These are phyloP conservation scores for Naegleria lovaniensis DNA, from an alignment of 208 protist genomes.

Conservation along the genomic window DNA sequence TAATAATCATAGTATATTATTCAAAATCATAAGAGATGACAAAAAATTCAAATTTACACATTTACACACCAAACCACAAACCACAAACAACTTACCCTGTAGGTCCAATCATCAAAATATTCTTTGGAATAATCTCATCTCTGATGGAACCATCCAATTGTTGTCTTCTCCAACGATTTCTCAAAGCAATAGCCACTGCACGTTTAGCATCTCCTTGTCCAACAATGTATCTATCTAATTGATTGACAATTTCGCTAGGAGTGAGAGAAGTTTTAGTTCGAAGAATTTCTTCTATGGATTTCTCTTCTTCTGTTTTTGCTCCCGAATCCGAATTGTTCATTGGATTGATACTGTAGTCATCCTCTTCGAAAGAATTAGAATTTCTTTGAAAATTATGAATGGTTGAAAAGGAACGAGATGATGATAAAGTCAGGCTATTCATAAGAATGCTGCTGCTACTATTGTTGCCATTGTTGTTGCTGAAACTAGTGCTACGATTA, in stretches of 20 bases:
- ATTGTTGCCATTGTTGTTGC: no score
- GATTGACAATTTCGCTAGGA: slow-evolving; percentile 75
- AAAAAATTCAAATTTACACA: no score
- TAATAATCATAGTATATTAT: no score
- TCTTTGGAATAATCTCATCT: slow-evolving; percentile 85
- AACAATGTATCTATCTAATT: slow-evolving; percentile 89
- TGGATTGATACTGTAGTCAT: background rate
- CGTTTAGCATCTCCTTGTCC: slow-evolving; percentile 88
- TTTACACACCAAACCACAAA: no score
- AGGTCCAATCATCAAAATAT: slow-evolving; percentile 88
- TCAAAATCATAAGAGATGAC: no score
- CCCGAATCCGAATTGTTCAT: background rate
- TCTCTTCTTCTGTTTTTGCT: background rate
- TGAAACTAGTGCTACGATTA: no score
- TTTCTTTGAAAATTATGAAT: background rate
- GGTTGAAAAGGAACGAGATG: background rate
- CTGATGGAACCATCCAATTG: slow-evolving; percentile 73
- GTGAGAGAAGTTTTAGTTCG: slow-evolving; percentile 43
- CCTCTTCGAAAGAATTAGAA: background rate
- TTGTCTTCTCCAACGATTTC: slow-evolving; percentile 85
- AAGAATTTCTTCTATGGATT: slow-evolving; percentile 3
- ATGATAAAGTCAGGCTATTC: background rate
- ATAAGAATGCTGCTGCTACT: no score
- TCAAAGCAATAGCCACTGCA: slow-evolving; percentile 90
- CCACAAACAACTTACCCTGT: slow-evolving; percentile 51